Conservation (phyloP, 1,284 basidiomycete genomes). For the Exobasidium cylindrosporum region DNA sequence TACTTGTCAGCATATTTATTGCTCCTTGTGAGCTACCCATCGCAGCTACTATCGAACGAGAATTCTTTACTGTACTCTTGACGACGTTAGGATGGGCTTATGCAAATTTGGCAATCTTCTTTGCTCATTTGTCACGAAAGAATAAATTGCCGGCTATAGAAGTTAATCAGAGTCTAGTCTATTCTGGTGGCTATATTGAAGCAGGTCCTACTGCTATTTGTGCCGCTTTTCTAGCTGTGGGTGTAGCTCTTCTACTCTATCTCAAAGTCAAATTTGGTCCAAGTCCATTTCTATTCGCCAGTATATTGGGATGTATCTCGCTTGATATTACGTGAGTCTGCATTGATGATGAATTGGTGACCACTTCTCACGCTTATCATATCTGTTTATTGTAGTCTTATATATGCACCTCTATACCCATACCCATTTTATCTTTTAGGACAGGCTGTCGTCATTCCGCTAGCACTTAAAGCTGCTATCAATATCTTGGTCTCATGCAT, state of each 20-base stretch:
- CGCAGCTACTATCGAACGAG: constrained; percentile 68
- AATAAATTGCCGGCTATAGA: constrained; percentile 58
- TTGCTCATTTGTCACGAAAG: constrained; percentile 65
- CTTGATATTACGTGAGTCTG: constrained; percentile 60
- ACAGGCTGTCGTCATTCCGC: constrained; percentile 63
- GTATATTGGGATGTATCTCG: constrained; percentile 61
- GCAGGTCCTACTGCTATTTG: constrained; percentile 64
- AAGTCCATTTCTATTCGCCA: constrained; percentile 66
- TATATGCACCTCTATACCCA: constrained; percentile 66
- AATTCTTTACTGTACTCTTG: constrained; percentile 64
- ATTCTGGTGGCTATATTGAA: constrained; percentile 29
- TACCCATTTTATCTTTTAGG: constrained; percentile 68
- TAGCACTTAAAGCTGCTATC: constrained; percentile 66
- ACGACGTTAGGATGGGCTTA: constrained; percentile 66
- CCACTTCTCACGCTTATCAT: constrained; percentile 5
- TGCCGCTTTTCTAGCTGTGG: constrained; percentile 67
- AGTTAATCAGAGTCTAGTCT: constrained; percentile 36
- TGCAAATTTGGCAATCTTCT: constrained; percentile 66
- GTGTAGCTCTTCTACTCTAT: constrained; percentile 65
- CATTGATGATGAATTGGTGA: neutral
- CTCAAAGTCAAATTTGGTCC: constrained; percentile 66
- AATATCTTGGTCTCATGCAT: constrained; percentile 62
- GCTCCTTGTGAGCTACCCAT: constrained; percentile 70
- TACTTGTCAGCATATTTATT: constrained; percentile 67
- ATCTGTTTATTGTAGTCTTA: constrained; percentile 51